phyloP scores from a whole-genome alignment of 225 moss, liverwort and hornwort species.

The Ulota crispa region DNA sequence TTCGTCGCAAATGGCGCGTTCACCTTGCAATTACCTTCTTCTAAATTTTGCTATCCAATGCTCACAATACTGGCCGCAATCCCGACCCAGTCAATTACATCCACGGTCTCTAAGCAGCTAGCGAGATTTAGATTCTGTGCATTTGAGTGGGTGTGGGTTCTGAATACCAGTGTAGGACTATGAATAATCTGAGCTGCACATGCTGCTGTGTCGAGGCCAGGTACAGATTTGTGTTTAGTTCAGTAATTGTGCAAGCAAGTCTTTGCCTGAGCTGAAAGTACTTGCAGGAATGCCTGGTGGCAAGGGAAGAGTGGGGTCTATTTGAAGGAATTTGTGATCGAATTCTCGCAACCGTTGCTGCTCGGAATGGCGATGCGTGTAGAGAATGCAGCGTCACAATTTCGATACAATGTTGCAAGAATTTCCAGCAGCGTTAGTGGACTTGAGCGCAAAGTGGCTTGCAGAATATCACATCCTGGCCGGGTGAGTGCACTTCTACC shows the following conservation, averaged over 20 bases:
- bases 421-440: neutral
- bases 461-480: neutral
- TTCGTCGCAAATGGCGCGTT: neutral
- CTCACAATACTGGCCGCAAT: no score
- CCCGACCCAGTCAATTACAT: neutral
- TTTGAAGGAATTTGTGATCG: neutral
- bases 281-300: neutral
- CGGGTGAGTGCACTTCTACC: constrained; percentile 1
- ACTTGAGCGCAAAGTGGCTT: neutral
- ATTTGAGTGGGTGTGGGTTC: neutral
- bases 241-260: no score
- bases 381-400: constrained; percentile 1
- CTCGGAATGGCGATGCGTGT: constrained; percentile 23
- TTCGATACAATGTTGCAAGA: neutral
- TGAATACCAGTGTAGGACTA: no score
- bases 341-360: neutral
- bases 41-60: neutral
- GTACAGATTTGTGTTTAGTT: neutral
- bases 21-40: neutral
- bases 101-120: neutral
- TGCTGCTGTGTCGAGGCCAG: no score
- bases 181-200: no score
- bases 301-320: neutral
- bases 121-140: neutral
- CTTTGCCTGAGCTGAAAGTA: neutral